Evolutionary conservation across 2,329 filamentous ascomycete species (phyloP), one percentile per base, ranked within the genome.

Genomic region (Calonectria hongkongensis): DNA sequence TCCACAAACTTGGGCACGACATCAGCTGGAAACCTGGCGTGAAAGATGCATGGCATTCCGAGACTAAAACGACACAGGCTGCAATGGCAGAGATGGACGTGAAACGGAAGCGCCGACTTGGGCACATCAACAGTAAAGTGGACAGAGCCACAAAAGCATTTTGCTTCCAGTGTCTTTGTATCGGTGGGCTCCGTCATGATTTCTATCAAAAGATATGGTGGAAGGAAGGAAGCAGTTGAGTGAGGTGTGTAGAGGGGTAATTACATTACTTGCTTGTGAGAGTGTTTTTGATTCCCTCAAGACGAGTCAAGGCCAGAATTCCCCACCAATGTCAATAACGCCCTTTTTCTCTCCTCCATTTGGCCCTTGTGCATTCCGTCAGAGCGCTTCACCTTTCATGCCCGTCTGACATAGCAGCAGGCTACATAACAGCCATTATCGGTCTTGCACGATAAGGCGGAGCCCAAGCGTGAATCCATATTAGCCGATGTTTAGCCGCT

Each of bases 61-160:
- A 85, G 83, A 2, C 81, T 81, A 68, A 84, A 83, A 43, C 87
- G 85, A 66, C 87, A 89, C 36, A 85, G 75, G 74, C 83, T 85
- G 79, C 87, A 89, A 72, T 87, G 84, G 75, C 87, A 89, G 66
- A 88, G 79, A 71, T 87, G 84, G 16, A 83, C 81, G 15, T 81
- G 78, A 6, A 89, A 80, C 0, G 87, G 87, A 0, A 88, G 83
- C 1, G 78, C 75, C 0, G 82, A 78, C 3, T 74, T 75, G 0
- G 85, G 84, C 0, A 89, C 72, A 5, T 85, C 83, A 70, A 89
- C 70, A 6, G 81, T 84, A 78, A 86, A 86, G 75, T 86, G 83
- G 7, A 86, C 81, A 28, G 84, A 83, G 66, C 84, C 84, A 76
- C 87, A 89, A 75, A 83, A 82, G 78, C 87, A 89, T 68, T 83